Percentiles rank a stretch among this genome's conserved stretches.
phyloP scores from a whole-genome alignment of 805 yeast genomes.

The Zygotorulaspora danielsina region DNA sequence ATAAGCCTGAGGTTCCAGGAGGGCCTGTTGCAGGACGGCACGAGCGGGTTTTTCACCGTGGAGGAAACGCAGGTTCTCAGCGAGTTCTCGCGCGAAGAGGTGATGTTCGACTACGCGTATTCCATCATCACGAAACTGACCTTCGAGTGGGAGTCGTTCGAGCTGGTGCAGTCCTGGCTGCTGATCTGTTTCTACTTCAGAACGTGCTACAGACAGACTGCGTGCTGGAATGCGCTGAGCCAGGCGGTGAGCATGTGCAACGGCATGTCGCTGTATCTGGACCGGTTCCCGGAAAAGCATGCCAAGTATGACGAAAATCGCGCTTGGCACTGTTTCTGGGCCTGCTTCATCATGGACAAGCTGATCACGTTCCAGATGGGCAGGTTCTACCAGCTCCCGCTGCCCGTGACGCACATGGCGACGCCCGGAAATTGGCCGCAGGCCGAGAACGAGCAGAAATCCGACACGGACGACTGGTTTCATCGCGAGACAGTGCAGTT shows the following conservation, averaged over 20 bases:
- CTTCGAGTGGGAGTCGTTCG: conserved; percentile 51
- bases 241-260: conserved; percentile 42
- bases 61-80: conserved; percentile 5
- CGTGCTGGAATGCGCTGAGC: conserved; percentile 41
- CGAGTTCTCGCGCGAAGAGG: conserved; percentile 36
- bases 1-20: conserved; percentile 50
- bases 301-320: conserved; percentile 41
- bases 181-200: conserved; percentile 43
- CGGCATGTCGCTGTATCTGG: conserved; percentile 43
- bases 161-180: conserved; percentile 50
- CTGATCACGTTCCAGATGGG: conserved; percentile 52
- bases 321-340: conserved; percentile 51
- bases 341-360: conserved; percentile 51
- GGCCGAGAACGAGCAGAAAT: not conserved
- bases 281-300: conserved; percentile 27
- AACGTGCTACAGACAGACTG: conserved; percentile 42
- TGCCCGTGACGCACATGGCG: conserved; percentile 22
- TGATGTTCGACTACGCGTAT: conserved; percentile 40
- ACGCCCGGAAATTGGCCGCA: conserved; percentile 14
- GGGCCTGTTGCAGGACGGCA: conserved; percentile 16
- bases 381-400: conserved; percentile 36
- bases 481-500: conserved; percentile 19
- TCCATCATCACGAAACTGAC: conserved; percentile 39
- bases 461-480: conserved; percentile 21
- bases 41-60: not conserved